A percentile compares a stretch with the other conserved stretches of the same genome.
Conservation (phyloP, 768 basidiomycete genomes). For the Amanita brunnescens region DNA sequence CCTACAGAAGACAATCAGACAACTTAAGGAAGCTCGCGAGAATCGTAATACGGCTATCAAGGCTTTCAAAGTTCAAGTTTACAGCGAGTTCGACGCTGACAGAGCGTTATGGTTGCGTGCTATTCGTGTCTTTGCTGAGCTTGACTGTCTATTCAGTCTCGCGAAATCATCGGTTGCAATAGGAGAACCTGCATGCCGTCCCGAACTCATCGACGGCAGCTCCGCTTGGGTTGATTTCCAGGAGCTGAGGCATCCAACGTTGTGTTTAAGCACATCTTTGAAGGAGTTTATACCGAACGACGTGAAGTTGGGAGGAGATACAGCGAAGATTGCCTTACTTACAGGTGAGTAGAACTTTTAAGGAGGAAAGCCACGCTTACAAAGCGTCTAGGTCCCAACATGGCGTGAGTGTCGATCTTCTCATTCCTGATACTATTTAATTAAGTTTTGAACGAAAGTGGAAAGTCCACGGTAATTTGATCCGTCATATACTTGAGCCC, state of each 20-base stretch:
- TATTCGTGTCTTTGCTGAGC: slow-evolving; percentile 79
- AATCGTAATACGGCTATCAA: slow-evolving; percentile 73
- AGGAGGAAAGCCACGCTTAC: not conserved
- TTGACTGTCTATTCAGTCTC: slow-evolving; percentile 93
- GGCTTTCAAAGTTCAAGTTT: slow-evolving; percentile 74
- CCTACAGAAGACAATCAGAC: slow-evolving; percentile 60
- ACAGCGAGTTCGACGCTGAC: slow-evolving; percentile 74
- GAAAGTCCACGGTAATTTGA: slow-evolving; percentile 30
- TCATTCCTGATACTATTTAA: slow-evolving; percentile 5
- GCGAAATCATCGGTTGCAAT: slow-evolving; percentile 85
- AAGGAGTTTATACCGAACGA: slow-evolving; percentile 90
- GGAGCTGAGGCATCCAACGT: slow-evolving; percentile 82
- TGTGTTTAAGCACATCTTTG: slow-evolving; percentile 53
- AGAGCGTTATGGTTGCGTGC: slow-evolving; percentile 76
- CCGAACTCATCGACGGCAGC: slow-evolving; percentile 76
- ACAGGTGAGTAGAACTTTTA: slow-evolving; percentile 51
- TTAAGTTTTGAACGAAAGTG: slow-evolving; percentile 13
- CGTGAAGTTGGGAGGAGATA: slow-evolving; percentile 72
- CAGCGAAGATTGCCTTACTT: slow-evolving; percentile 70
- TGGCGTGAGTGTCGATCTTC: slow-evolving; percentile 52
- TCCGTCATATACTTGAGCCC: not conserved
- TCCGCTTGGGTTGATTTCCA: slow-evolving; percentile 81
- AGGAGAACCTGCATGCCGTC: slow-evolving; percentile 91
- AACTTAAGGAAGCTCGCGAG: slow-evolving; percentile 91
- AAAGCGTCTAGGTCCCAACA: slow-evolving; percentile 59